Evolutionary conservation across 148 eudicot genomes (phyloP), one percentile per base, ranked within the genome.

Genomic region (Amaranthus hypochondriacus): DNA sequence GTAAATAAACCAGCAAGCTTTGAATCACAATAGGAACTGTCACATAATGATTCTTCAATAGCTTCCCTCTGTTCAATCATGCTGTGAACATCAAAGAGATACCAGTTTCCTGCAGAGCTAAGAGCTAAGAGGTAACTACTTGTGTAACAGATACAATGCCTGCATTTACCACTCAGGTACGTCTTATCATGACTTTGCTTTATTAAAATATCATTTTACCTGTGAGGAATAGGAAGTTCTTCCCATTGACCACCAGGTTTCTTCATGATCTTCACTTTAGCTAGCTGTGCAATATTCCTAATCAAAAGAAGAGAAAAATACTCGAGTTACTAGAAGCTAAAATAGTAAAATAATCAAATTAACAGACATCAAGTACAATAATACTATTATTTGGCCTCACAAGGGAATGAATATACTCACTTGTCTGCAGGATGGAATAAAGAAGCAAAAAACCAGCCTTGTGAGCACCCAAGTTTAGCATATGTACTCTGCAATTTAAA

Each of bases 391-490:
- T 57, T 46, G 48, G 65, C 43, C 58, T 2, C 56, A 21, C 64
- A 53, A 64, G 7, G 15, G n/a, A 66, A 67, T 48, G 53, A 48
- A 68, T 14, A 66, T 50, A 83, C 97, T 87, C 69, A 94, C 98
- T 75, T 87, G 72, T 90, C 83, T 78, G 91, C 77, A 79, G 87
- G 88, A 75, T 94, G 96, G 69, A 73, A 54, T 52, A 87, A 96
- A 57, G 98, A 85, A 74, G 97, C 89, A 7, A 67, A 66, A 77
- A 90, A 92, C 97, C 97, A 91, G 77, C 98, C 98, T 79, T 94
- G 98, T 28, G 91, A 77, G 73, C 97, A 81, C 70, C 86, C 95
- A 75, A 91, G 92, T 84, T 87, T 91, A 65, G 90, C 92, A 78
- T 94, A 94, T 59, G 97, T 84, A 71, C 85, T 82, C 98, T 94